Conservation (phyloP, 2,329 filamentous ascomycete species). For the Akanthomyces muscarius region DNA sequence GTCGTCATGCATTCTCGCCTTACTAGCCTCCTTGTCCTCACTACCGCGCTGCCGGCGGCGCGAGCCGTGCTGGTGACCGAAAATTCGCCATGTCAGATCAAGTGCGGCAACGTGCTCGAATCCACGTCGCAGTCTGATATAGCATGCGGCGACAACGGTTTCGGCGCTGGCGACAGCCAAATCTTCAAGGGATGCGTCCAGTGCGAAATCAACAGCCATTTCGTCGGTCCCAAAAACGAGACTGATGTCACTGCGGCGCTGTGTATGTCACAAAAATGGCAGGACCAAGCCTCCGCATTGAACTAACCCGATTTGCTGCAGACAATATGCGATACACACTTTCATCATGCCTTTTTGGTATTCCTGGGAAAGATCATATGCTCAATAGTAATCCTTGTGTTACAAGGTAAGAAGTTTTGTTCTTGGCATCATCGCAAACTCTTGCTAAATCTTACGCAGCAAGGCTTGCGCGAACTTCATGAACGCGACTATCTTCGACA, state of each 20-base stretch:
- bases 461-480: slow-evolving; percentile 49
- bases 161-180: slow-evolving; percentile 39
- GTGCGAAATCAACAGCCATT: slow-evolving; percentile 50
- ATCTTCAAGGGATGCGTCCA: slow-evolving; percentile 49
- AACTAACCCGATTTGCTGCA: neutral
- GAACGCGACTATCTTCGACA: slow-evolving; percentile 44
- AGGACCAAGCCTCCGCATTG: neutral
- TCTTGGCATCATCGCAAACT: neutral
- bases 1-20: slow-evolving; percentile 20
- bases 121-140: slow-evolving; percentile 44
- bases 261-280: slow-evolving; percentile 41
- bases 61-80: slow-evolving; percentile 40
- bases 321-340: slow-evolving; percentile 38
- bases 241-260: slow-evolving; percentile 53
- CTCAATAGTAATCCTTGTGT: slow-evolving; percentile 43
- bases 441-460: slow-evolving; percentile 34
- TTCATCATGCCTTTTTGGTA: slow-evolving; percentile 53
- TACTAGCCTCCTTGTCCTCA: slow-evolving; percentile 21
- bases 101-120: slow-evolving; percentile 52
- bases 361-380: slow-evolving; percentile 39
- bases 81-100: slow-evolving; percentile 45
- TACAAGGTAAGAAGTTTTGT: slow-evolving; percentile 41
- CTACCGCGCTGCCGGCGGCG: slow-evolving; percentile 21
- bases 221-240: slow-evolving; percentile 32
- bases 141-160: slow-evolving; percentile 42